Conservation (phyloP, 805 yeast genomes). For the Candida taoyuanica region DNA sequence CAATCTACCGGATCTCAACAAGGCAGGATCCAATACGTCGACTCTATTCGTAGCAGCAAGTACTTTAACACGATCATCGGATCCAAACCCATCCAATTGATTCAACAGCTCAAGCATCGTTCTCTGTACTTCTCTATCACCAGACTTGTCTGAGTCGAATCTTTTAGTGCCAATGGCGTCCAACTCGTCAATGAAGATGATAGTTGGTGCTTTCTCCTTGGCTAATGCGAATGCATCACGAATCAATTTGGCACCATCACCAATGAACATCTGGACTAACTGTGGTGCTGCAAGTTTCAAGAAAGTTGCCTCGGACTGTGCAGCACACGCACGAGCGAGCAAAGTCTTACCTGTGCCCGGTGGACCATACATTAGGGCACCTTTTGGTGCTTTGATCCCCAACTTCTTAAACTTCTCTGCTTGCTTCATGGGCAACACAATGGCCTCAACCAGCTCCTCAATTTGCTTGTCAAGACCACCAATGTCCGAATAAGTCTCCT, state of each 20-base stretch:
- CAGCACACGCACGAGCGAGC: slow-evolving; percentile 97
- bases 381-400: slow-evolving; percentile 97
- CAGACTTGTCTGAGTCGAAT: slow-evolving; percentile 94
- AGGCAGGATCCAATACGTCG: slow-evolving; percentile 97
- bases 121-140: slow-evolving; percentile 98
- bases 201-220: slow-evolving; percentile 97
- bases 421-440: slow-evolving; percentile 96
- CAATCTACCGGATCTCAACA: slow-evolving; percentile 93
- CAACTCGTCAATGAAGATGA: slow-evolving; percentile 94
- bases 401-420: slow-evolving; percentile 91
- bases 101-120: slow-evolving; percentile 97
- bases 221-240: slow-evolving; percentile 97
- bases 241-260: slow-evolving; percentile 97
- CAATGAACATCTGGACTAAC: slow-evolving; percentile 96
- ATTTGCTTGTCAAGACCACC: slow-evolving; percentile 98
- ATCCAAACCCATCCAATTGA: slow-evolving; percentile 96
- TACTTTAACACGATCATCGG: slow-evolving; percentile 96
- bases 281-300: slow-evolving; percentile 97
- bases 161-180: slow-evolving; percentile 99
- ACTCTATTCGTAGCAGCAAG: slow-evolving; percentile 98
- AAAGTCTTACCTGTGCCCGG: slow-evolving; percentile 99
- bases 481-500: slow-evolving; percentile 94
- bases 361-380: slow-evolving; percentile 98
- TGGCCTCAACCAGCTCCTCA: slow-evolving; percentile 97
- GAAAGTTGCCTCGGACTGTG: slow-evolving; percentile 96